Evolutionary conservation across 352 stramenopile species (phyloP), one percentile per base, ranked within the genome.

Genomic region (Globisporangium heterothallicum): DNA sequence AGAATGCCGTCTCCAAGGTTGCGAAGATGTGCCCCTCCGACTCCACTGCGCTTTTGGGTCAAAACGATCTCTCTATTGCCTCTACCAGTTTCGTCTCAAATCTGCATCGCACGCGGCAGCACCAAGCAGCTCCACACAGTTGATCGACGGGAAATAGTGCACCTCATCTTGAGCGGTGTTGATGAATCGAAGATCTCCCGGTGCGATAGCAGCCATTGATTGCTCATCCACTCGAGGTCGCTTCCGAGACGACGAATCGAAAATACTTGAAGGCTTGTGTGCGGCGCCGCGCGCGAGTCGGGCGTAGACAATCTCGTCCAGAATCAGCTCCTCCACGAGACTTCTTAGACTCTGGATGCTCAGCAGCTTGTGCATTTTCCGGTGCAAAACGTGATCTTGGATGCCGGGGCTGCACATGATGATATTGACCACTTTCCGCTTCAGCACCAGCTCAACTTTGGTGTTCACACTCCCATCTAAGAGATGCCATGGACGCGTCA

Each of bases 371-470:
- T 76, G 74, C 74, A 90, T 86, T 43, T 89, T 89, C 24, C 61
- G 63, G 50, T 88, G 73, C 40, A 94, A 57, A 22, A 36, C 48
- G 12, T 35, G 48, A 50, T 94, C 80, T 41, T 64, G 59, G 49
- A 94, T 86, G 1, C 84, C 84, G 22, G 84, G 84, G 0, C 49
- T 74, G 38, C 70, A 86, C 68, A 89, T 83, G 16, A 92, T 64
- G 27, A 91, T 87, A 53, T 90, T 94, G 16, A 88, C 74, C 10
- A 91, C 64, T 58, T 88, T 83, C 22, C 77, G 72, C 58, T 94
- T 94, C 21, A 94, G 53, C 42, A 68, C 59, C 18, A 91, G 49
- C 24, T 70, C 54, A 2, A 83, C 65, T 10, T 66, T 72, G 0
- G 59, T 64, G 58, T 94, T 94, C 2, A 68, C 30, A 13, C 57